Percentiles rank a stretch among this genome's conserved stretches.
Conservation (phyloP, 768 basidiomycete genomes). For the Sporobolomyces phaffii region DNA sequence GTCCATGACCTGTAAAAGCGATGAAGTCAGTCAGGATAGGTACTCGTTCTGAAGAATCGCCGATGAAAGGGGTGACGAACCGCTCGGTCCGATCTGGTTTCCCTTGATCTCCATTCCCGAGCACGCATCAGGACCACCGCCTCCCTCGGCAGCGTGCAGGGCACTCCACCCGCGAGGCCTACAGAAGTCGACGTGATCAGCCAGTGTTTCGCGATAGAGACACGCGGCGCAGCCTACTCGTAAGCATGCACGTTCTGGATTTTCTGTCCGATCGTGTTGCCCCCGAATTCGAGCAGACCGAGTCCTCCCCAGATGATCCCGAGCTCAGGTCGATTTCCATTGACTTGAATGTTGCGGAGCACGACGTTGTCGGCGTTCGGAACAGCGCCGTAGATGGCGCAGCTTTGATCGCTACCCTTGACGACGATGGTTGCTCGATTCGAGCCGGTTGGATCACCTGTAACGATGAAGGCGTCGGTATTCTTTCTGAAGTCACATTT, state of each 20-base stretch:
- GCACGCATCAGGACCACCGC: background rate
- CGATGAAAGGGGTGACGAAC: background rate
- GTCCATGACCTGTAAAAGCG: background rate
- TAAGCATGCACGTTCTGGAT: background rate
- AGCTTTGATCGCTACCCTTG: background rate
- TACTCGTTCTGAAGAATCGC: too few relatives aligned
- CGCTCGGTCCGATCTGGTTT: slow-evolving; percentile 8
- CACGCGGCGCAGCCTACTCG: background rate
- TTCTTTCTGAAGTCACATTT: too few relatives aligned
- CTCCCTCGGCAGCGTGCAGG: slow-evolving; percentile 10
- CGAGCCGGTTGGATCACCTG: background rate
- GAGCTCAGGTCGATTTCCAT: slow-evolving; percentile 3
- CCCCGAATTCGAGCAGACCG: slow-evolving; percentile 16
- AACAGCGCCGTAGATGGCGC: slow-evolving; percentile 4
- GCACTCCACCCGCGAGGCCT: slow-evolving; percentile 23
- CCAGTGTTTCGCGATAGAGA: too few relatives aligned
- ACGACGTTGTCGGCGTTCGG: background rate
- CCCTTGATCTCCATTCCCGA: background rate
- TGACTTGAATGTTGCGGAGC: slow-evolving; percentile 4
- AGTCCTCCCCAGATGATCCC: background rate
- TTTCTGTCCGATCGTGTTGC: background rate
- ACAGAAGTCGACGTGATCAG: background rate
- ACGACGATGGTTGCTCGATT: slow-evolving; percentile 9
- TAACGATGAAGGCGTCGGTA: too few relatives aligned
- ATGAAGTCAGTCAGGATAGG: too few relatives aligned